Conservation (phyloP, 768 basidiomycete genomes). For the Amanita exitialis region DNA sequence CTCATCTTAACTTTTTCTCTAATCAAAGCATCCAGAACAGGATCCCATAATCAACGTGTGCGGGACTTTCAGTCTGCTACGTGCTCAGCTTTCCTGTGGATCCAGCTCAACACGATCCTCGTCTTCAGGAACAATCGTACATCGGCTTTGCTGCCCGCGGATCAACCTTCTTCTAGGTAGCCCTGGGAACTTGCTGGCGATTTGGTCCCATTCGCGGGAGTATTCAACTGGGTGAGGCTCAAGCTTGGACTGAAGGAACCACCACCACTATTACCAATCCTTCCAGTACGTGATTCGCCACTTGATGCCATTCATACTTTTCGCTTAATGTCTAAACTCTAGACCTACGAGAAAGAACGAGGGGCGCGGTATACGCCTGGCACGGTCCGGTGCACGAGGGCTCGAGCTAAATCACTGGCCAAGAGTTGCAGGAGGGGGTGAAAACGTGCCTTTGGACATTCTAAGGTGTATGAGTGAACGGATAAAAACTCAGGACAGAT, state of each 20-base stretch:
- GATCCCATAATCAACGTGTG: constrained; percentile 39
- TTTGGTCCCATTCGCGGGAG: constrained; percentile 29
- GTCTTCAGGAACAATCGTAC: constrained; percentile 15
- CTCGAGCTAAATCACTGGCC: too few species aligned
- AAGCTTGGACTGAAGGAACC: neutral
- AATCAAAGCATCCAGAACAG: neutral
- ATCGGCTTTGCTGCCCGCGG: constrained; percentile 28
- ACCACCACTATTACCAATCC: neutral
- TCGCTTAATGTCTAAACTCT: neutral
- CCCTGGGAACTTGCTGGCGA: constrained; percentile 22
- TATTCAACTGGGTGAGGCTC: constrained; percentile 15
- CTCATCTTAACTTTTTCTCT: constrained; percentile 1
- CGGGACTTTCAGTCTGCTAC: constrained; percentile 29
- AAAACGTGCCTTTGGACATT: constrained; percentile 51
- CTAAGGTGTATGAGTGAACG: constrained; percentile 44
- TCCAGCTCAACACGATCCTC: constrained; percentile 12
- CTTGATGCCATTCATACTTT: too few species aligned
- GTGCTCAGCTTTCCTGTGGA: constrained; percentile 9
- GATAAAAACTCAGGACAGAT: too few species aligned
- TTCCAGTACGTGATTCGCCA: neutral
- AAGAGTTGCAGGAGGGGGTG: too few species aligned
- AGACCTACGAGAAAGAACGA: constrained; percentile 2
- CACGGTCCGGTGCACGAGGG: constrained; percentile 22
- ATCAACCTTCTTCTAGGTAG: constrained; percentile 16
- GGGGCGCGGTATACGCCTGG: constrained; percentile 19